phyloP scores from a whole-genome alignment of 2,329 filamentous ascomycete genomes.

The Metarhizium album region DNA sequence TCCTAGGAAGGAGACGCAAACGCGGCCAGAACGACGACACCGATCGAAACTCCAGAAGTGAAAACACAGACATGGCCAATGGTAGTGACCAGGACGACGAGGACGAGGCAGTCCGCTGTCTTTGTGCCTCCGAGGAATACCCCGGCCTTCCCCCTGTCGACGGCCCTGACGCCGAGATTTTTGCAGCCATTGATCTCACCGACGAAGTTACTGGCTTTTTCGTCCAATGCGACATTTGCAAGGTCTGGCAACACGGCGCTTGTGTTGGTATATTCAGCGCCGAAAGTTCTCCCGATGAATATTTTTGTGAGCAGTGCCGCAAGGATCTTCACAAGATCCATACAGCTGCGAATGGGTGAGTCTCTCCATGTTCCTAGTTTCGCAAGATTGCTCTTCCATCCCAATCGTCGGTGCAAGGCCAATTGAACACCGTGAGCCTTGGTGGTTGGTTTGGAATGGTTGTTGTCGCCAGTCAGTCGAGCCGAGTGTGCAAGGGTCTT shows the following conservation, averaged over 20 bases:
- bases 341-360: slow-evolving; percentile 76
- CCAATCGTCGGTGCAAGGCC: neutral
- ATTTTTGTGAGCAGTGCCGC: slow-evolving; percentile 92
- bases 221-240: slow-evolving; percentile 95
- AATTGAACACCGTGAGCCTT: neutral
- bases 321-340: slow-evolving; percentile 84
- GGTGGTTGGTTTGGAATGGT: neutral
- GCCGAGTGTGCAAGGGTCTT: neutral
- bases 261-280: slow-evolving; percentile 97
- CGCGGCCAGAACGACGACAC: slow-evolving; percentile 57
- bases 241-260: slow-evolving; percentile 97
- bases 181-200: slow-evolving; percentile 52
- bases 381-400: neutral
- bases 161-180: slow-evolving; percentile 44
- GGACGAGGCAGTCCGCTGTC: slow-evolving; percentile 89
- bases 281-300: slow-evolving; percentile 85
- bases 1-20: slow-evolving; percentile 68
- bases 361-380: slow-evolving; percentile 9
- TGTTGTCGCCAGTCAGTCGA: neutral
- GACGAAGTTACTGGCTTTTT: slow-evolving; percentile 92
- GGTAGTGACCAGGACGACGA: slow-evolving; percentile 63
- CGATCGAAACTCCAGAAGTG: slow-evolving; percentile 32
- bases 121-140: slow-evolving; percentile 91
- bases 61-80: slow-evolving; percentile 42
- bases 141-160: slow-evolving; percentile 66